phyloP scores from a whole-genome alignment of 2,329 filamentous ascomycete genomes.

The Chaetothyriales sp. region DNA sequence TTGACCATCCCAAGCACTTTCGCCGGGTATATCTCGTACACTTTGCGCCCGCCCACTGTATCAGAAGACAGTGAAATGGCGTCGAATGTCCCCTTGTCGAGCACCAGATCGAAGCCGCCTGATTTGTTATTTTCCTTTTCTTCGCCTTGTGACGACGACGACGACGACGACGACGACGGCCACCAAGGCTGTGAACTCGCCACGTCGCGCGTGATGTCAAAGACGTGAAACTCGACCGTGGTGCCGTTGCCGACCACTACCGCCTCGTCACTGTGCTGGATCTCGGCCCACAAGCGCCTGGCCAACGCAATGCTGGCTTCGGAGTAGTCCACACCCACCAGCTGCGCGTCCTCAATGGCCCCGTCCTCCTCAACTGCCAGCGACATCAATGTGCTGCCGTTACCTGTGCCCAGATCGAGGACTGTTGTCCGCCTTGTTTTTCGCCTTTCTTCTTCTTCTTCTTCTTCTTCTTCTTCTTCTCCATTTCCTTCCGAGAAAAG shows the following conservation, averaged over 20 bases:
- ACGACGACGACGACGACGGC: constrained; percentile 17
- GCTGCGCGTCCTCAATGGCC: constrained; percentile 44
- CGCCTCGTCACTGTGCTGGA: constrained; percentile 22
- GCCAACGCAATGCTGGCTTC: constrained; percentile 58
- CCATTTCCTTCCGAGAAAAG: constrained; percentile 18
- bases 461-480: too few species aligned
- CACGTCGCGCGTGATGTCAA: constrained; percentile 21
- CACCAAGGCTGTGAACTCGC: constrained; percentile 23
- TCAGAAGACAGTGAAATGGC: constrained; percentile 57
- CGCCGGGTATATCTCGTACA: constrained; percentile 53
- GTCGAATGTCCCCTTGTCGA: constrained; percentile 99
- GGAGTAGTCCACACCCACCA: constrained; percentile 86
- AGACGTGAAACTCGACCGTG: constrained; percentile 14
- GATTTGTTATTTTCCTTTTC: constrained; percentile 8
- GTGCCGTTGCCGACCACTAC: constrained; percentile 50
- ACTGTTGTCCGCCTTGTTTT: constrained; percentile 16
- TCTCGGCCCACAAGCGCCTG: constrained; percentile 38
- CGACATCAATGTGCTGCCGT: constrained; percentile 80
- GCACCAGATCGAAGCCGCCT: constrained; percentile 66
- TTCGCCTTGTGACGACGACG: too few species aligned
- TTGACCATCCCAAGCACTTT: constrained; percentile 55
- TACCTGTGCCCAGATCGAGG: constrained; percentile 83
- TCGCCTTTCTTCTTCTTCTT: too few species aligned
- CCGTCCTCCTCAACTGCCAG: constrained; percentile 43
- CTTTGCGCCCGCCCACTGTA: constrained; percentile 5